Base-by-base conservation (phyloP, 495 filamentous ascomycete genomes). In the Hypoxylon lienhwacheense region DNA sequence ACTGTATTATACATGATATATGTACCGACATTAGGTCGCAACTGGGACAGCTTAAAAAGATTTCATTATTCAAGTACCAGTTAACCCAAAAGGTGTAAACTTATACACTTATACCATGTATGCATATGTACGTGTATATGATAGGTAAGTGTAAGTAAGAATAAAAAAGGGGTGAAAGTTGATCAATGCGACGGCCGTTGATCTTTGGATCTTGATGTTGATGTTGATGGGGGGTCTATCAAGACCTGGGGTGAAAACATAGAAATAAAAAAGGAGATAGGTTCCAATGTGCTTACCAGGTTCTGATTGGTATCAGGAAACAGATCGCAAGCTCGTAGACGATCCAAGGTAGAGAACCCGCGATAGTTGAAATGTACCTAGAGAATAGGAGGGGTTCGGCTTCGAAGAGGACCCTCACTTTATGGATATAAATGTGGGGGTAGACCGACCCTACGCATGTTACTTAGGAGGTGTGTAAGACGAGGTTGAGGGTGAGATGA, bases 401-500 rank as follows among this genome's bases (percentile, higher is more conserved):
- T n/a, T n/a, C n/a, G n/a, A n/a, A n/a, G n/a, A 42, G 46, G 47
- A 36, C 48, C 28, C 17, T 37, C 29, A 16, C 34, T 43, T 59
- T 47, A 55, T 52, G 42, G 43, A 51, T 61, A 61, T 55, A 55
- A 55, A 46, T 61, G 51, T 55, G 57, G 57, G 29, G 50, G 37
- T 17, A 34, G n/a, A n/a, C n/a, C n/a, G n/a, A n/a, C n/a, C n/a
- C n/a, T n/a, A n/a, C n/a, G n/a, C n/a, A n/a, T n/a, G n/a, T n/a
- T n/a, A n/a, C n/a, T n/a, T n/a, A n/a, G n/a, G 17, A 17, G 20
- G 6, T 43, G 32, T 45, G 55, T 59, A 53, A 52, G 47, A 41
- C 28, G 47, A 37, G n/a, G 12, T 21, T 20, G 29, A 19, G 24
- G 28, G 22, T 19, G 34, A 24, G 32, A 34, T 8, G 17, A 24